phyloP scores from a whole-genome alignment of 2,329 filamentous ascomycete genomes.

The Fusarium sp. region DNA sequence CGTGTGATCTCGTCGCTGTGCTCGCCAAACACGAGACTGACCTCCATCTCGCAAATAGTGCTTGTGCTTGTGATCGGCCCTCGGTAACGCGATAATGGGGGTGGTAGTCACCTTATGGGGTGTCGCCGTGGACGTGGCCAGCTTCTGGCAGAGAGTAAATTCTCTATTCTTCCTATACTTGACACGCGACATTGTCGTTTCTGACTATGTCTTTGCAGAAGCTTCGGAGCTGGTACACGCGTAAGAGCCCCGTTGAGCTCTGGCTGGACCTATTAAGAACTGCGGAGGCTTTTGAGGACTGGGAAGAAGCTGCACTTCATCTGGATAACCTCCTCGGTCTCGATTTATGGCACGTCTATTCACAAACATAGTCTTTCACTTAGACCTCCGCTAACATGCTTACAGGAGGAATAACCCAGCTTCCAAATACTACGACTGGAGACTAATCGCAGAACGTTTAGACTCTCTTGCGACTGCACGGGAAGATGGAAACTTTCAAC shows the following conservation, averaged over 20 bases:
- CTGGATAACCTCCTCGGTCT: constrained; percentile 86
- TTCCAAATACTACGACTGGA: constrained; percentile 87
- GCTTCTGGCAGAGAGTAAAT: constrained; percentile 73
- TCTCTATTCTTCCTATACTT: constrained; percentile 17
- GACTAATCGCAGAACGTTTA: constrained; percentile 82
- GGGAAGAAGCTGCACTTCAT: constrained; percentile 85
- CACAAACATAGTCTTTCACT: not conserved
- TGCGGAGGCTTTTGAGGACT: constrained; percentile 83
- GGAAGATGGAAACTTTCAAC: constrained; percentile 78
- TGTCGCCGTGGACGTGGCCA: constrained; percentile 71
- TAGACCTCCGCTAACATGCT: constrained; percentile 22
- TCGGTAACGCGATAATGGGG: constrained; percentile 58
- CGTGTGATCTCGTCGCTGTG: constrained; percentile 35
- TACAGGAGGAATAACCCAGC: constrained; percentile 83
- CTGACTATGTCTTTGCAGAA: constrained; percentile 64
- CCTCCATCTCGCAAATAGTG: constrained; percentile 43
- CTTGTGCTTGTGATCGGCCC: constrained; percentile 52
- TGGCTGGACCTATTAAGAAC: constrained; percentile 75
- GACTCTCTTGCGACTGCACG: constrained; percentile 77
- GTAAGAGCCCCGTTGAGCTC: constrained; percentile 73
- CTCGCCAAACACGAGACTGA: constrained; percentile 26
- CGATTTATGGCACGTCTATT: constrained; percentile 76
- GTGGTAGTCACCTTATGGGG: constrained; percentile 65
- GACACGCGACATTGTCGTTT: constrained; percentile 16
- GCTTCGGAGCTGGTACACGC: constrained; percentile 75